Conservation (phyloP, 805 yeast species). For the Yamadazyma philogaea region DNA sequence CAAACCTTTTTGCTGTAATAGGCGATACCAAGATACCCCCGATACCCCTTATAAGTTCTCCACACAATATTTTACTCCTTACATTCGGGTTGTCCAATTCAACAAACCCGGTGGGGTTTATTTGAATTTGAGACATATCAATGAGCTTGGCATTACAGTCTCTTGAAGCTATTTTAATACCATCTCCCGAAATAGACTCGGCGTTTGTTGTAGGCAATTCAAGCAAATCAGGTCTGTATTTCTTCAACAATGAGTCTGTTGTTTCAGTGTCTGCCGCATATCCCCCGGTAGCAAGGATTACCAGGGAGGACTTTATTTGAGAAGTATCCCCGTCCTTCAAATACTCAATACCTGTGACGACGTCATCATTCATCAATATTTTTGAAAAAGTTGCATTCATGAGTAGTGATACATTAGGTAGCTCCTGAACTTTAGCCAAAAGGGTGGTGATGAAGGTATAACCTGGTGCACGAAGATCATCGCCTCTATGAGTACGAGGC, state of each 20-base stretch:
- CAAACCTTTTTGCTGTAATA: slow-evolving; percentile 46
- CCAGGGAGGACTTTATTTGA: slow-evolving; percentile 18
- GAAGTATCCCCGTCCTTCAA: slow-evolving; percentile 8
- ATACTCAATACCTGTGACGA: slow-evolving; percentile 45
- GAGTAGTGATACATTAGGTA: slow-evolving; percentile 21
- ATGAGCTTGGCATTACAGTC: slow-evolving; percentile 47
- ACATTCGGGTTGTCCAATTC: slow-evolving; percentile 29
- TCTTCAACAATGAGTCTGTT: slow-evolving; percentile 31
- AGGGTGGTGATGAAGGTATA: slow-evolving; percentile 52
- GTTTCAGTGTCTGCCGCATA: slow-evolving; percentile 43
- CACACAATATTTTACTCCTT: slow-evolving; percentile 47
- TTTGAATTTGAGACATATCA: slow-evolving; percentile 58
- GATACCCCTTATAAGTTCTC: slow-evolving; percentile 56
- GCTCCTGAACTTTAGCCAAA: slow-evolving; percentile 32
- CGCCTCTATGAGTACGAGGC: slow-evolving; percentile 40
- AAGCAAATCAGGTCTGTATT: slow-evolving; percentile 46
- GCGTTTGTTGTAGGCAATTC: slow-evolving; percentile 57
- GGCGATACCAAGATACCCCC: slow-evolving; percentile 55
- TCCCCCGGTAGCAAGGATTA: slow-evolving; percentile 61
- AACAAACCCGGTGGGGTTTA: slow-evolving; percentile 63
- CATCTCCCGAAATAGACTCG: slow-evolving; percentile 56
- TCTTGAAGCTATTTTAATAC: slow-evolving; percentile 45
- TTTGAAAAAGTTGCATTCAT: slow-evolving; percentile 16
- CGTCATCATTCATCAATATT: slow-evolving; percentile 24
- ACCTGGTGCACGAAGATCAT: slow-evolving; percentile 54